These are phyloP conservation scores for Pseudogymnoascus sp. DNA, from an alignment of 2,329 filamentous ascomycete genomes.

Conservation along the genomic window DNA sequence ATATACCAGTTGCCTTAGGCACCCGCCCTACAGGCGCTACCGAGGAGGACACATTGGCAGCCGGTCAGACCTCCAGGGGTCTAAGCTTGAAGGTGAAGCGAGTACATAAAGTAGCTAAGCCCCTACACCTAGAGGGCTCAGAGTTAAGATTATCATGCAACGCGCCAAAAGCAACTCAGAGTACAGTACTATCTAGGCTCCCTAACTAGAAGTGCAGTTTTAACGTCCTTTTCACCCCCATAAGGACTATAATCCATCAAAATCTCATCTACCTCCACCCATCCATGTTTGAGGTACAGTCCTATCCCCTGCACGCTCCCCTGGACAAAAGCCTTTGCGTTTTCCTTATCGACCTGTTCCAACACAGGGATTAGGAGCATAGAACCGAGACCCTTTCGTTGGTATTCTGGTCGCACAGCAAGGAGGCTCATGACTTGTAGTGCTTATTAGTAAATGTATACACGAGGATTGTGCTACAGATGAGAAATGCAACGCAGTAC, in stretches of 20 bases:
- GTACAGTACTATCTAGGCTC: not conserved
- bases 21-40: too few species aligned
- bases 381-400: constrained; percentile 2
- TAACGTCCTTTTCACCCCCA: not conserved
- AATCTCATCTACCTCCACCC: constrained; percentile 9
- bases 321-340: constrained; percentile 3
- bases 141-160: too few species aligned
- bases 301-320: not conserved
- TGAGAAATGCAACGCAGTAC: not conserved
- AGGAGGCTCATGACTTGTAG: not conserved
- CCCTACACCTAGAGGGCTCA: too few species aligned
- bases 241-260: constrained; percentile 9
- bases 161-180: not conserved
- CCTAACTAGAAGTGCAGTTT: constrained; percentile 5
- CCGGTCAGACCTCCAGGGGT: too few species aligned
- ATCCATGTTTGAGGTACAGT: constrained; percentile 9
- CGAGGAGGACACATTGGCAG: too few species aligned
- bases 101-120: too few species aligned
- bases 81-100: too few species aligned
- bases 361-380: not conserved
- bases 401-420: constrained; percentile 1
- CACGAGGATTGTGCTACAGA: not conserved
- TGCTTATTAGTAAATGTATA: not conserved
- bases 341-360: constrained; percentile 6
- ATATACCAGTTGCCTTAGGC: too few species aligned